Evolutionary conservation across 768 basidiomycete genomes (phyloP).

Genomic region (Leucocoprinus birnbaumii): DNA sequence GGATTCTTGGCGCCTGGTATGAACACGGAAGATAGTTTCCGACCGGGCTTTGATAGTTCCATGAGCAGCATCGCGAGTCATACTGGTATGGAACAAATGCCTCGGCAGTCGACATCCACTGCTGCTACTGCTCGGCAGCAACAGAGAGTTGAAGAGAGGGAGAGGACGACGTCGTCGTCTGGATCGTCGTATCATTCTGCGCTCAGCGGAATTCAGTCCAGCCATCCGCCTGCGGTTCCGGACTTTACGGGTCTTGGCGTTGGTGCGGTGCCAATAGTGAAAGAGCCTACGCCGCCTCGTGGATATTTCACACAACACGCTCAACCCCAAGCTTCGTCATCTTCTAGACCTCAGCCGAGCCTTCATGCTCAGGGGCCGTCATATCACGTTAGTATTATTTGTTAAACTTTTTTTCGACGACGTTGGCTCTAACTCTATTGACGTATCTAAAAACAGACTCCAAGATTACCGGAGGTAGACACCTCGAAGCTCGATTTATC

Average conservation of each 20-base stretch:
- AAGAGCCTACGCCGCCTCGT: constrained; percentile 9
- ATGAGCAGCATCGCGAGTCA: constrained; percentile 12
- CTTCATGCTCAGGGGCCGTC: not conserved
- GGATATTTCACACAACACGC: not conserved
- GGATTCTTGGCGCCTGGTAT: constrained; percentile 1
- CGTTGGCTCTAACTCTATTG: not conserved
- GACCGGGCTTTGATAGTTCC: constrained; percentile 21
- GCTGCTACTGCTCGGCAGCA: not conserved
- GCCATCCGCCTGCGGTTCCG: not conserved
- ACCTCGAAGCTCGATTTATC: constrained; percentile 30
- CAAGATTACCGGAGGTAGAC: constrained; percentile 23
- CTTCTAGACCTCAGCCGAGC: not conserved
- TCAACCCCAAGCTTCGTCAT: not conserved
- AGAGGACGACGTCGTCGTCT: not conserved
- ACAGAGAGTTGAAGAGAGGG: not conserved
- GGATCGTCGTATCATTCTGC: constrained; percentile 12
- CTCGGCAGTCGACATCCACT: not conserved
- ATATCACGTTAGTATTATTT: not conserved
- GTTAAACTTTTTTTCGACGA: not conserved
- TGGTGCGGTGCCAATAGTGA: constrained; percentile 5
- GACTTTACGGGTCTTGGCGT: not conserved
- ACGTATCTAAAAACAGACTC: not conserved
- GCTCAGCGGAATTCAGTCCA: not conserved
- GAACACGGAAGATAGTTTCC: not conserved
- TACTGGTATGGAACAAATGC: not conserved